Percentiles rank a stretch among this genome's conserved stretches.
Conservation (phyloP, 2,329 filamentous ascomycete species). For the Fusarium sacchari region DNA sequence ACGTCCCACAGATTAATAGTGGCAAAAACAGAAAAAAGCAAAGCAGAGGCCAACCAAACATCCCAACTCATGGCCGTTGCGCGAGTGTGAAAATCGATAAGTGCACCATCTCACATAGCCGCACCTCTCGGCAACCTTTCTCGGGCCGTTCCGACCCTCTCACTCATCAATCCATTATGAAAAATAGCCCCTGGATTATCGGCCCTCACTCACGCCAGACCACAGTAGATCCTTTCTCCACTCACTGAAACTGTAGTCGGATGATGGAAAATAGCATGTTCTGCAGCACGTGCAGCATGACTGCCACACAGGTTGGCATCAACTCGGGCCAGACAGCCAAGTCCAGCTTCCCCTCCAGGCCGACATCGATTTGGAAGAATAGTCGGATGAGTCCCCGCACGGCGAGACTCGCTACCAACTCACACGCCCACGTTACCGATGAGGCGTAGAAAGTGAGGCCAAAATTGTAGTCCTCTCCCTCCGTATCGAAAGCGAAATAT, state of each 20-base stretch:
- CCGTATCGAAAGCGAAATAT: slow-evolving; percentile 72
- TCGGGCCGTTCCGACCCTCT: slow-evolving; percentile 42
- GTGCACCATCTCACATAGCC: slow-evolving; percentile 12
- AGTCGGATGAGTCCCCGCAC: slow-evolving; percentile 67
- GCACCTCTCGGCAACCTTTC: slow-evolving; percentile 21
- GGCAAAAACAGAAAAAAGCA: slow-evolving; percentile 6
- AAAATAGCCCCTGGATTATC: slow-evolving; percentile 7
- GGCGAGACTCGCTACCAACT: slow-evolving; percentile 69
- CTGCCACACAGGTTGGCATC: slow-evolving; percentile 71
- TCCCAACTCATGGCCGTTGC: slow-evolving; percentile 3
- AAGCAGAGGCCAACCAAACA: not conserved
- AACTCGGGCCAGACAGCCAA: slow-evolving; percentile 74
- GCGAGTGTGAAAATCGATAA: not conserved
- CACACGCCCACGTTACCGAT: slow-evolving; percentile 73
- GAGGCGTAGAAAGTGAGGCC: slow-evolving; percentile 71
- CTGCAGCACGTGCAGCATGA: slow-evolving; percentile 74
- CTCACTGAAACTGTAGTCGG: slow-evolving; percentile 65
- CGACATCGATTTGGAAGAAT: slow-evolving; percentile 70
- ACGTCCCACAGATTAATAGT: not conserved
- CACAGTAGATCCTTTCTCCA: slow-evolving; percentile 18
- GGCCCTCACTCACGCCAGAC: not conserved
- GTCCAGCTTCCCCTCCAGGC: slow-evolving; percentile 71
- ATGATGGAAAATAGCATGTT: slow-evolving; percentile 79
- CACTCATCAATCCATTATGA: slow-evolving; percentile 2
- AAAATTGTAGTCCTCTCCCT: slow-evolving; percentile 66